Evolutionary conservation across 176 grass and related monocot genomes (phyloP), one percentile per base, ranked within the genome.

Genomic region (Secale cereale): DNA sequence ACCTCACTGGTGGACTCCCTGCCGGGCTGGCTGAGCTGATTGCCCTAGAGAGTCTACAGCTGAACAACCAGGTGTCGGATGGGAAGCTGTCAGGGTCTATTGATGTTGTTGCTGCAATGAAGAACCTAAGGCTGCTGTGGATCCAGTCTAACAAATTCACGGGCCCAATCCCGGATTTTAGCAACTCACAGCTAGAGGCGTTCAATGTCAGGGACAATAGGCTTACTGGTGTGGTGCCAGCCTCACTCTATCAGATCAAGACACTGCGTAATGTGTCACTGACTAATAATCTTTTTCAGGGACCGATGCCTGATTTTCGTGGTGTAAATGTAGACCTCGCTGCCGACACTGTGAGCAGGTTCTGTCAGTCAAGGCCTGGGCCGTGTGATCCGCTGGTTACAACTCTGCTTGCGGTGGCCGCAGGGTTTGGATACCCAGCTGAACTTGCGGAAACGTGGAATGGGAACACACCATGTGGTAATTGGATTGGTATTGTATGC

Each of bases 181-280:
- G 81, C 36, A 57, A 86, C 70, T 85, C 41, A 1, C 83, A 79
- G 65, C 91, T 98, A 41, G 76, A 78, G 19, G 74, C 81, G 1
- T 98, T 98, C 85, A 88, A 91, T 80, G 89, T 93, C 33, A 86
- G 92, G 39, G 92, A 98, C 89, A 98, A 98, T 82, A 54, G 54
- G 43, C 89, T 98, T 62, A 95, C 89, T 0, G 95, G 92, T 45
- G 35, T 93, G 17, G 82, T 98, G 33, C 91, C 89, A 43, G 11
- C 70, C 13, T 98, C 92, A 9, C 80, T 98, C 52, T 68, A 36
- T 26, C 65, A 66, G 13, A 59, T 89, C 4, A 0, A n/a, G 17
- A 90, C 54, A 13, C 82, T 98, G 59, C 81, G 61, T 41, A 88
- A 83, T 70, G 85, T 82, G 22, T 64, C 83, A 3, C 77, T 98